Conservation (phyloP, 2,329 filamentous ascomycete species). For the Penicillium sp. region DNA sequence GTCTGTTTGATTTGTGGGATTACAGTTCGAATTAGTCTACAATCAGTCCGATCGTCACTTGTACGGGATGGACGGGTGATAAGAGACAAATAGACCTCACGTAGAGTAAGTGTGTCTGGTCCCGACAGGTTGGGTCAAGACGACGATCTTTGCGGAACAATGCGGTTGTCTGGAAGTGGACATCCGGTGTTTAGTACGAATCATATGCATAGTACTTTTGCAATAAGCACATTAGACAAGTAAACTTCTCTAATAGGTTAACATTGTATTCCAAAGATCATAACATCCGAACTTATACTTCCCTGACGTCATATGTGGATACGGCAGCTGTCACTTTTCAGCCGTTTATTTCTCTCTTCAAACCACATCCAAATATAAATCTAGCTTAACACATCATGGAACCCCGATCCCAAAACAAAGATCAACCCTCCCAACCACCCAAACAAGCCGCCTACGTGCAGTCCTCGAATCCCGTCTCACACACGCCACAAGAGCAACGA, state of each 20-base stretch:
- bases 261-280: too few relatives aligned
- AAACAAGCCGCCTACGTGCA: conserved; percentile 36
- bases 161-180: background rate
- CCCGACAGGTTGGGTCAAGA: background rate
- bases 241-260: too few relatives aligned
- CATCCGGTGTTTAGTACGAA: too few relatives aligned
- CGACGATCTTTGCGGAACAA: background rate
- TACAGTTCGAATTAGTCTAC: background rate
- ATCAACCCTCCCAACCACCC: conserved; percentile 32
- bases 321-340: background rate
- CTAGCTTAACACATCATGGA: conserved; percentile 11
- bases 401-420: conserved; percentile 10
- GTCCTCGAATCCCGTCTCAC: conserved; percentile 34
- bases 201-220: background rate
- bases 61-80: background rate
- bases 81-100: too few relatives aligned
- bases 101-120: background rate
- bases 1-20: background rate
- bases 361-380: background rate
- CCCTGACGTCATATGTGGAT: background rate
- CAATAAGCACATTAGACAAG: too few relatives aligned
- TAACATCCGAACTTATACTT: background rate
- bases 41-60: background rate
- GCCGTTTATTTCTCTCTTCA: background rate
- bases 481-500: conserved; percentile 29